These are phyloP conservation scores for Diaporthe australafricana DNA, from an alignment of 2,329 filamentous ascomycete genomes.

Conservation along the genomic window DNA sequence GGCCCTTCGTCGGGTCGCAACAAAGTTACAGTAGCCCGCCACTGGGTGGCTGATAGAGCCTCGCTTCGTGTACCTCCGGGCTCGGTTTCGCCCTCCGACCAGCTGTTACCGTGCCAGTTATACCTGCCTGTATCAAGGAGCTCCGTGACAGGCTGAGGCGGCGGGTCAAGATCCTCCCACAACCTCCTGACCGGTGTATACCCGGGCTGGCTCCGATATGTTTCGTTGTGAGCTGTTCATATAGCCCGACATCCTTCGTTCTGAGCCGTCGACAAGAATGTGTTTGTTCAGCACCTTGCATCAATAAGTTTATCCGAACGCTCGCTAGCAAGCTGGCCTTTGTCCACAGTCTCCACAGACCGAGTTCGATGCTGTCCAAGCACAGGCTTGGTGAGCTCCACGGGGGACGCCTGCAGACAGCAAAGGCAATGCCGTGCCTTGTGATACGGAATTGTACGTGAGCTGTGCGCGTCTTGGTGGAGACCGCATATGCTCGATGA, in stretches of 20 bases:
- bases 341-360: conserved; percentile 1
- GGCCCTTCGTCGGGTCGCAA: not conserved
- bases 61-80: conserved; percentile 19
- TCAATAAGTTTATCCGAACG: conserved; percentile 10
- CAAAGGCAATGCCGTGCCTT: conserved; percentile 11
- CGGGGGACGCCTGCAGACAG: conserved; percentile 25
- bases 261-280: not conserved
- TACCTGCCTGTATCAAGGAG: conserved; percentile 13
- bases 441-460: conserved; percentile 14
- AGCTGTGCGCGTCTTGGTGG: conserved; percentile 27
- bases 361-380: not conserved
- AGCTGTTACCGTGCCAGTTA: conserved; percentile 2
- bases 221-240: conserved; percentile 15
- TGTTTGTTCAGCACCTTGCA: conserved; percentile 8
- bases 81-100: conserved; percentile 15
- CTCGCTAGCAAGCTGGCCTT: conserved; percentile 2
- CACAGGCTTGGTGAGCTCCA: conserved; percentile 18
- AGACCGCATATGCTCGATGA: conserved; percentile 21
- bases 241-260: not conserved
- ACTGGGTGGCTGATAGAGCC: conserved; percentile 5
- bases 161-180: conserved; percentile 21
- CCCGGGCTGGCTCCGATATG: conserved; percentile 25
- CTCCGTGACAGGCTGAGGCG: conserved; percentile 19
- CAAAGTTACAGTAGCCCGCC: not conserved
- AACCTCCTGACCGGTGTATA: not conserved